Percentiles rank a stretch among this genome's conserved stretches.
phyloP scores from a whole-genome alignment of 2,329 filamentous ascomycete genomes.

The Neospermospora avenae region DNA sequence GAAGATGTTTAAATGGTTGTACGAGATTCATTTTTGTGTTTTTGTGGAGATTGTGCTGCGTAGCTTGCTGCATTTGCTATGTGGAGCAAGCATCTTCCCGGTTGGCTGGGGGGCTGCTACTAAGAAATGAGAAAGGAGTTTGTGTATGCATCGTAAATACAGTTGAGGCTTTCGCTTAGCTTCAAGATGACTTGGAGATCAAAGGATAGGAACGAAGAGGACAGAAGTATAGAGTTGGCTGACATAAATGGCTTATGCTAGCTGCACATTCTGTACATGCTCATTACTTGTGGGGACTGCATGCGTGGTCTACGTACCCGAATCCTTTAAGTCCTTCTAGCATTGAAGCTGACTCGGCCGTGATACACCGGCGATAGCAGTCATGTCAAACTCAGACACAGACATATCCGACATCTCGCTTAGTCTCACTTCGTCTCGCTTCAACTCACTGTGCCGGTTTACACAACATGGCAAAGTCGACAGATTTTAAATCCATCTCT shows the following conservation, averaged over 20 bases:
- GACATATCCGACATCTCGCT: too few species aligned
- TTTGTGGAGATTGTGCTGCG: too few species aligned
- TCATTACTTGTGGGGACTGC: conserved; percentile 1
- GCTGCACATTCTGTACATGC: neutral
- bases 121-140: neutral
- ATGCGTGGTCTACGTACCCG: neutral
- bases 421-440: too few species aligned
- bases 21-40: too few species aligned
- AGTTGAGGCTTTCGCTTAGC: neutral
- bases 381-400: too few species aligned
- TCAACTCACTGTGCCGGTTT: too few species aligned
- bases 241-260: neutral
- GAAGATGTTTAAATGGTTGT: neutral
- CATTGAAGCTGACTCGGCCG: neutral
- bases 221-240: neutral
- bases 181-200: neutral
- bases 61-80: too few species aligned
- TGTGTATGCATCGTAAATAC: neutral
- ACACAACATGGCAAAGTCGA: too few species aligned
- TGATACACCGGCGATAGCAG: too few species aligned
- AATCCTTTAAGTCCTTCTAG: neutral
- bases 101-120: too few species aligned
- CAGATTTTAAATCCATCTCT: too few species aligned
- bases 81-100: too few species aligned
- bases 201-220: neutral